A percentile compares a stretch with the other conserved stretches of the same genome.
These are phyloP conservation scores for Aspergillus funiculosus DNA, from an alignment of 495 filamentous ascomycete genomes.

Conservation along the genomic window DNA sequence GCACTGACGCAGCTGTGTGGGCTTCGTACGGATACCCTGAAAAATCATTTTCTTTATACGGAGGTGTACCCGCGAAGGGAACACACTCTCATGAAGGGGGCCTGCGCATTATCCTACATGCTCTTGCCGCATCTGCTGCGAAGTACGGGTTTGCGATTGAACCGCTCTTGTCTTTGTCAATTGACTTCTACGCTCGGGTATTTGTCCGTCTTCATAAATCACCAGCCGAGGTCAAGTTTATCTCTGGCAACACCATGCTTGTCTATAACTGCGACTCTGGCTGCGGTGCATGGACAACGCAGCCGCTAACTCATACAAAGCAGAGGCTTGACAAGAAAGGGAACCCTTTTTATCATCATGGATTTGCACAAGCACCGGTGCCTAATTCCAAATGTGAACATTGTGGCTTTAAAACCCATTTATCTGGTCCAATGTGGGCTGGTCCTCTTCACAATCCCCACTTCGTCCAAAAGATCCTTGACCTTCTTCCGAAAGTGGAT, in stretches of 20 bases:
- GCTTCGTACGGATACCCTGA: conserved; percentile 89
- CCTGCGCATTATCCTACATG: conserved; percentile 74
- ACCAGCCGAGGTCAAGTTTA: conserved; percentile 78
- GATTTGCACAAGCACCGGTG: conserved; percentile 61
- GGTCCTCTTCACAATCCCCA: conserved; percentile 78
- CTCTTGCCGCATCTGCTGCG: conserved; percentile 69
- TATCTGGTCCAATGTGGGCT: conserved; percentile 90
- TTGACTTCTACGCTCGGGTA: conserved; percentile 90
- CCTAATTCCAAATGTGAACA: conserved; percentile 61
- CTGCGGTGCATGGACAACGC: conserved; percentile 81
- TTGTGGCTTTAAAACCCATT: conserved; percentile 79
- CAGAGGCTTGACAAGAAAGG: conserved; percentile 61
- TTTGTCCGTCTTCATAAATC: conserved; percentile 80
- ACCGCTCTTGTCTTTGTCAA: conserved; percentile 83
- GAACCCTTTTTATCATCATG: conserved; percentile 65
- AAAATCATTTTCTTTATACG: conserved; percentile 87
- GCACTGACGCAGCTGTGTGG: conserved; percentile 91
- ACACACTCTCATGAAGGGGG: conserved; percentile 83
- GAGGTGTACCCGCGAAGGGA: conserved; percentile 79
- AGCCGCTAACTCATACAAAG: conserved; percentile 64
- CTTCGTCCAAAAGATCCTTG: conserved; percentile 73
- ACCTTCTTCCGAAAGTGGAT: conserved; percentile 55
- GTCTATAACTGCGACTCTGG: conserved; percentile 87
- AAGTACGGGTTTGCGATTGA: conserved; percentile 89
- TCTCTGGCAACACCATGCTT: conserved; percentile 83